phyloP scores from a whole-genome alignment of 495 filamentous ascomycete species.

The Beverwykella pulmonaria region DNA sequence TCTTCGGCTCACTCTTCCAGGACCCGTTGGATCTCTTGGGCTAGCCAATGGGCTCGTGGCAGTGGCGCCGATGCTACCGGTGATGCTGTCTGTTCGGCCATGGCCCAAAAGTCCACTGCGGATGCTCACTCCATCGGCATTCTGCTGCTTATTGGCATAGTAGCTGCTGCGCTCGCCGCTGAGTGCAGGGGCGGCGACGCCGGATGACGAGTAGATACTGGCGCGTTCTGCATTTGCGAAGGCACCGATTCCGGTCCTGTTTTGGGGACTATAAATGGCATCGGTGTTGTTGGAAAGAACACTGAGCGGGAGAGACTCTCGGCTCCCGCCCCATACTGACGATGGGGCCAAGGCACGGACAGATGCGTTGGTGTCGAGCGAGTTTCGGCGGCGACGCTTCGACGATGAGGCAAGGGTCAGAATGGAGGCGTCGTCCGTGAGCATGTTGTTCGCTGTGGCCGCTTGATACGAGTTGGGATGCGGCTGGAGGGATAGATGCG shows the following conservation, averaged over 20 bases:
- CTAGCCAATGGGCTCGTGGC: constrained; percentile 64
- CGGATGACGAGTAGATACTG: constrained; percentile 83
- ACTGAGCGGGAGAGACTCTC: constrained; percentile 85
- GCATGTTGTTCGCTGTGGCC: constrained; percentile 87
- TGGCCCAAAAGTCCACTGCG: constrained; percentile 78
- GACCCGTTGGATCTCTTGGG: constrained; percentile 51
- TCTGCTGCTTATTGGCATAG: constrained; percentile 73
- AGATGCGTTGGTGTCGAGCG: constrained; percentile 90
- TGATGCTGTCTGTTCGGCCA: constrained; percentile 77
- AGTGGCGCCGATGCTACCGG: constrained; percentile 68
- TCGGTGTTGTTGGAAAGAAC: constrained; percentile 80
- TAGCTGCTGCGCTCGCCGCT: constrained; percentile 79
- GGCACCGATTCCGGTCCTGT: constrained; percentile 61
- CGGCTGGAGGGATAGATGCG: constrained; percentile 66
- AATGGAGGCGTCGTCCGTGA: constrained; percentile 94
- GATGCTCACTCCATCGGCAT: constrained; percentile 72
- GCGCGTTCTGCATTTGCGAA: constrained; percentile 74
- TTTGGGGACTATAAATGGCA: constrained; percentile 39
- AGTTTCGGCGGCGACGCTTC: constrained; percentile 83
- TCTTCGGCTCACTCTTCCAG: constrained; percentile 60
- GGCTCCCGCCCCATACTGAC: constrained; percentile 85
- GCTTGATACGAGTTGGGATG: constrained; percentile 82
- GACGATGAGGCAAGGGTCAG: constrained; percentile 95
- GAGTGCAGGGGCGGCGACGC: constrained; percentile 61
- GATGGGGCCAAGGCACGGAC: constrained; percentile 90